A percentile compares a stretch with the other conserved stretches of the same genome.
Conservation (phyloP, 179 eudicot species). For the Sideroxylon spinosum region DNA sequence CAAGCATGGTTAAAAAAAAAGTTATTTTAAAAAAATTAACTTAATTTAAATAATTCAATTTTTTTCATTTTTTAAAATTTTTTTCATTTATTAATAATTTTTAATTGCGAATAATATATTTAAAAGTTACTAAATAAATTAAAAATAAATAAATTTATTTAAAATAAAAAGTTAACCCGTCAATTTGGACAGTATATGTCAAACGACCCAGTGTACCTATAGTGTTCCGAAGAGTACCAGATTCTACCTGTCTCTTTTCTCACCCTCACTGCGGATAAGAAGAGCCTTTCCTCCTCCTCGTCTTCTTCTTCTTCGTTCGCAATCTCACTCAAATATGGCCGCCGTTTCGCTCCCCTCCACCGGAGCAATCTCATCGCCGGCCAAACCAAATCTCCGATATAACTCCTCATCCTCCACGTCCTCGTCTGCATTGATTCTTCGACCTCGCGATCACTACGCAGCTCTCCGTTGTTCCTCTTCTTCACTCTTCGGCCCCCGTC, state of each 20-base stretch:
- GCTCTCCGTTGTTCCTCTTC: slow-evolving; percentile 10
- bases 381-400: background rate
- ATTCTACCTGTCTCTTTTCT: background rate
- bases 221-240: background rate
- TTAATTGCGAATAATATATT: no score
- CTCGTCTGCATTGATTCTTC: background rate
- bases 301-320: background rate
- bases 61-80: no score
- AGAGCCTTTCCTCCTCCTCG: background rate
- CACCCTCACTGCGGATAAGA: slow-evolving; percentile 11
- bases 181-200: no score
- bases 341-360: slow-evolving; percentile 7
- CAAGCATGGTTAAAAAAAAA: no score
- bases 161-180: no score
- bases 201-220: no score
- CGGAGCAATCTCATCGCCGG: slow-evolving; percentile 3
- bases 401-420: background rate
- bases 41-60: no score
- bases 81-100: no score
- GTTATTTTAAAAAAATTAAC: no score
- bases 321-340: slow-evolving; percentile 4
- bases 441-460: slow-evolving; percentile 4
- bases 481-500: slow-evolving; percentile 18
- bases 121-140: no score
- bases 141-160: no score